These are phyloP conservation scores for Miscanthus sacchariflorus DNA, from an alignment of 202 grass and related monocot genomes.

Conservation along the genomic window DNA sequence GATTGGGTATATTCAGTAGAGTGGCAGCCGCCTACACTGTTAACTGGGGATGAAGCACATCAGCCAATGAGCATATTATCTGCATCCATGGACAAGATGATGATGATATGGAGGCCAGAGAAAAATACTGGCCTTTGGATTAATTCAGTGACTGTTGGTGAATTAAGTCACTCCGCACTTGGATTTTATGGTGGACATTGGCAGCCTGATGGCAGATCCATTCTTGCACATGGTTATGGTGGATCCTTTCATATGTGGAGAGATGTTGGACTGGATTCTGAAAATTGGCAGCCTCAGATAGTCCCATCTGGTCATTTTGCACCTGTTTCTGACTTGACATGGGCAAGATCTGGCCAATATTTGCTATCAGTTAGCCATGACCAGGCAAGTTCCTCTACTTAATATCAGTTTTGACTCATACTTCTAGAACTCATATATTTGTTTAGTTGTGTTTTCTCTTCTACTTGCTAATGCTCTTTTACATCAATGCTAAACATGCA, in stretches of 20 bases:
- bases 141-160: constrained; percentile 91
- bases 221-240: constrained; percentile 93
- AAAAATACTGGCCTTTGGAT: constrained; percentile 91
- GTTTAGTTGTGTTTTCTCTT: constrained; percentile 27
- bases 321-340: constrained; percentile 84
- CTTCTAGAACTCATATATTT: not conserved
- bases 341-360: constrained; percentile 82
- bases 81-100: constrained; percentile 99
- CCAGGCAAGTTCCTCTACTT: constrained; percentile 67
- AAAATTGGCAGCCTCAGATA: constrained; percentile 88
- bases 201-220: constrained; percentile 76
- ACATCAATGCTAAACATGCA: constrained; percentile 51
- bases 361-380: constrained; percentile 94
- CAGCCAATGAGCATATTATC: constrained; percentile 93
- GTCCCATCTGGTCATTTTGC: constrained; percentile 96
- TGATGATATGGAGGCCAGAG: constrained; percentile 98
- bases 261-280: constrained; percentile 75
- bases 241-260: constrained; percentile 97
- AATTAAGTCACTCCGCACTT: constrained; percentile 87
- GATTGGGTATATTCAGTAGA: constrained; percentile 98
- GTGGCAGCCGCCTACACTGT: constrained; percentile 76
- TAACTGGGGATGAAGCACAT: constrained; percentile 57
- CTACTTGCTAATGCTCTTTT: constrained; percentile 40
- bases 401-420: constrained; percentile 9
- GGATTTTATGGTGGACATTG: constrained; percentile 97